A percentile compares a stretch with the other conserved stretches of the same genome.
Evolutionary conservation across 106 monocot species (phyloP).

Genomic region (Allium cepa): DNA sequence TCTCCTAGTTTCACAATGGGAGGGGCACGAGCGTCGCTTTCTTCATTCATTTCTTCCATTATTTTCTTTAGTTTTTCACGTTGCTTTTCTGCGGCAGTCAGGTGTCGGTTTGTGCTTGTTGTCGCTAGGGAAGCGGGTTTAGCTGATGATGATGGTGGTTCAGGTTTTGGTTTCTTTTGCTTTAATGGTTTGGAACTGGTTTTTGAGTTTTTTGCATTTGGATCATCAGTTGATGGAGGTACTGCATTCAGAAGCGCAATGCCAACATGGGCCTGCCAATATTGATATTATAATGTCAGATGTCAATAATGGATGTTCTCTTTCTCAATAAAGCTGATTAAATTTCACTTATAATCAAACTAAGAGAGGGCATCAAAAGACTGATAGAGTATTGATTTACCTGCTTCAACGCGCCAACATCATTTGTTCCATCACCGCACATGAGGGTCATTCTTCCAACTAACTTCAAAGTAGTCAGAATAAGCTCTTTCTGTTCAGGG

Average conservation of each 20-base stretch:
- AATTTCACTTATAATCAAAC: not conserved
- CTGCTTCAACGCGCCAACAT: constrained; percentile 99
- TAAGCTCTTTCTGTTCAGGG: constrained; percentile 98
- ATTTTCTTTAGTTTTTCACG: constrained; percentile 65
- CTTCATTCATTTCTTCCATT: constrained; percentile 92
- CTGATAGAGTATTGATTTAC: constrained; percentile 14
- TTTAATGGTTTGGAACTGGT: constrained; percentile 42
- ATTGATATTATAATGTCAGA: no score
- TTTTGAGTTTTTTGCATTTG: constrained; percentile 12
- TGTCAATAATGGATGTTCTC: no score
- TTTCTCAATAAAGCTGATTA: not conserved
- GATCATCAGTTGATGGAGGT: constrained; percentile 38
- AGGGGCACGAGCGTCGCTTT: constrained; percentile 67
- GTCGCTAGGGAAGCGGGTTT: constrained; percentile 13
- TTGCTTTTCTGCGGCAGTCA: constrained; percentile 74
- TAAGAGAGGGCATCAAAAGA: not conserved
- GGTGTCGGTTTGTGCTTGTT: constrained; percentile 45
- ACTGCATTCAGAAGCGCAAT: constrained; percentile 90
- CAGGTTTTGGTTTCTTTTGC: constrained; percentile 47
- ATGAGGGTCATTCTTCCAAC: constrained; percentile 97
- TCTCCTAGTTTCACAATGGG: constrained; percentile 96
- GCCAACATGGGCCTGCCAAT: constrained; percentile 84
- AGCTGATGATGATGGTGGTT: constrained; percentile 31
- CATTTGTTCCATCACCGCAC: constrained; percentile 99
- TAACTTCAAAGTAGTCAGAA: constrained; percentile 78